phyloP scores from a whole-genome alignment of 2,329 filamentous ascomycete species.

The Pseudogymnoascus sp. region DNA sequence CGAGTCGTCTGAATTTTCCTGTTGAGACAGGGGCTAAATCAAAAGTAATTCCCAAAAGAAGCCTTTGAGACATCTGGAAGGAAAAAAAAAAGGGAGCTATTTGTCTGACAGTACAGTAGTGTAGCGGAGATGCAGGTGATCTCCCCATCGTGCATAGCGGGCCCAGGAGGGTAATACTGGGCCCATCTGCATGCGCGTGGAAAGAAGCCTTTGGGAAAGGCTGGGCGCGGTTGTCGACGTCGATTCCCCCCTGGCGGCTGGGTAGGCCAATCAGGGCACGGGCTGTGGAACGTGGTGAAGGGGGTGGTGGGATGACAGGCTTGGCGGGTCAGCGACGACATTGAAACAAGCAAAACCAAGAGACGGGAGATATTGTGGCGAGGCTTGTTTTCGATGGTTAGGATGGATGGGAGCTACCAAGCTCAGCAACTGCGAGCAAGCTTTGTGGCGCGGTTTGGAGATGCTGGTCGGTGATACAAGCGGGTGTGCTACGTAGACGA shows the following conservation, averaged over 20 bases:
- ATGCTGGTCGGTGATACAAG: background rate
- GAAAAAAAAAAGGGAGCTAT: background rate
- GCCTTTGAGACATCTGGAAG: background rate
- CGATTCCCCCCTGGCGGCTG: background rate
- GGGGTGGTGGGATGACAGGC: background rate
- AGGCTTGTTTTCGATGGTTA: background rate
- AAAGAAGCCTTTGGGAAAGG: background rate
- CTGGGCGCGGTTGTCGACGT: background rate
- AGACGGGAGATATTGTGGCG: background rate
- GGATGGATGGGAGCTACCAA: background rate
- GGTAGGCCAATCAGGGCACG: background rate
- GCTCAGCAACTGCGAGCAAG: background rate
- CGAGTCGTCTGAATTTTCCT: background rate
- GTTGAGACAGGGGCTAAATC: background rate
- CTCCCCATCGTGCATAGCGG: background rate
- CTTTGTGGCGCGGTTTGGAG: background rate
- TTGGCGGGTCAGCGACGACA: background rate
- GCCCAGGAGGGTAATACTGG: background rate
- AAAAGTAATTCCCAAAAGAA: background rate
- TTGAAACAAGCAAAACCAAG: slow-evolving; percentile 3
- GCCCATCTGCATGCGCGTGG: background rate
- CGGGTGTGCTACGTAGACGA: background rate
- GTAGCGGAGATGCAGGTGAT: background rate
- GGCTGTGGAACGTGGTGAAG: background rate
- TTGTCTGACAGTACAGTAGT: slow-evolving; percentile 6